Base-by-base conservation (phyloP, 2,329 filamentous ascomycete genomes). In the Microsporum canis region DNA sequence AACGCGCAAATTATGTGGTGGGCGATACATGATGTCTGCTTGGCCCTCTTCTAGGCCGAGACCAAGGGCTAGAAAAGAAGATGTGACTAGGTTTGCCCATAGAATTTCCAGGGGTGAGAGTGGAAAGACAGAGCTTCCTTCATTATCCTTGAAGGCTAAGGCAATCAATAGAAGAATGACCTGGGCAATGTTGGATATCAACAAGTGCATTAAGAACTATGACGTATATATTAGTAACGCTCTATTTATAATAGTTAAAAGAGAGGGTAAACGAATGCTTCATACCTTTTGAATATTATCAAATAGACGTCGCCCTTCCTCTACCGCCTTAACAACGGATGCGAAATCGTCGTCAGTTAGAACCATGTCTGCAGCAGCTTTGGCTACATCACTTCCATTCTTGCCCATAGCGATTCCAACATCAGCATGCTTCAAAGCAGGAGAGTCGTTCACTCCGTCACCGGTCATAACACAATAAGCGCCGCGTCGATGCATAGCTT, bases 41-140 rank as follows among this genome's bases (percentile, higher is more conserved):
- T 86, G 84, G 0, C 88, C 88, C 58, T 82, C 78, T 72, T 95
- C 90, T 55, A 90, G 85, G 6, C 90, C 89, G 0, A 95, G 83
- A 27, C 90, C 91, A 72, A 95, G 89, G 56, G 90, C 91, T 0
- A 90, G 88, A 73, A 94, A 86, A 27, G 87, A 89, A 29, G 88
- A 92, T 0, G 91, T 95, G 55, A 94, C 82, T 82, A 95, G 88
- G 73, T 95, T 95, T 70, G 95, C 89, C 90, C 89, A 95, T 61
- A 95, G 80, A 63, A 95, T 92, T 67, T 95, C 86, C 12, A 95
- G 81, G 1, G 90, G 89, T 0, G 88, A 87, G 36, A 95, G 82
- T 2, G 90, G 90, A 71, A 95, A 95, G 7, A 95, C 89, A 0
- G 89, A 94, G 62, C 87, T 80, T 1, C 82, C 81, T 3, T 80